Percentiles rank a stretch among this genome's conserved stretches.
phyloP scores from a whole-genome alignment of 2,329 filamentous ascomycete genomes.

The Pseudogymnoascus sp. region DNA sequence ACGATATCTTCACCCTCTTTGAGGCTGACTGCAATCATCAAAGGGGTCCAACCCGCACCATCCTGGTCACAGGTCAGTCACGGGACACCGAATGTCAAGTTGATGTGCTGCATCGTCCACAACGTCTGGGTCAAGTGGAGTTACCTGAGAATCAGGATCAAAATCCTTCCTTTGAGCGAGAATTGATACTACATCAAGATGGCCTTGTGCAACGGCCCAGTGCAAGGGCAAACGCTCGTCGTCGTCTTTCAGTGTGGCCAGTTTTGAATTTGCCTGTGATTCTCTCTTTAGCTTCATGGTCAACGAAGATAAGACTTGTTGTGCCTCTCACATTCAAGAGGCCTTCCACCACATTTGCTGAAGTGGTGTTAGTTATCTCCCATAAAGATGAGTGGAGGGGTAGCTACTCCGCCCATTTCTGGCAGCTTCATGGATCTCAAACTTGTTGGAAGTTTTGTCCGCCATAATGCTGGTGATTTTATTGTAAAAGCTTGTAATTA shows the following conservation, averaged over 20 bases:
- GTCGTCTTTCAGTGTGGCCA: slow-evolving; percentile 65
- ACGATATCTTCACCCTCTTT: slow-evolving; percentile 65
- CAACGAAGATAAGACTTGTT: background rate
- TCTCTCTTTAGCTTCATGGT: background rate
- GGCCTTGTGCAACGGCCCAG: slow-evolving; percentile 86
- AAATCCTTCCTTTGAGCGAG: slow-evolving; percentile 66
- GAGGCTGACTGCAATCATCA: slow-evolving; percentile 75
- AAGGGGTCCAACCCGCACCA: slow-evolving; percentile 70
- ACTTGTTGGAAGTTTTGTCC: slow-evolving; percentile 56
- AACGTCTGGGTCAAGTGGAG: background rate
- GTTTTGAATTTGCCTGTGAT: slow-evolving; percentile 66
- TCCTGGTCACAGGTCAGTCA: slow-evolving; percentile 42
- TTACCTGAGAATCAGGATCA: slow-evolving; percentile 73
- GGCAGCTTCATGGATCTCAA: slow-evolving; percentile 78
- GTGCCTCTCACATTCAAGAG: slow-evolving; percentile 53
- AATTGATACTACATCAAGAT: slow-evolving; percentile 63
- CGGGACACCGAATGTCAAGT: background rate
- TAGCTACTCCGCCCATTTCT: slow-evolving; percentile 72
- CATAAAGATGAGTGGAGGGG: background rate
- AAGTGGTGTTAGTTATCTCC: slow-evolving; percentile 4
- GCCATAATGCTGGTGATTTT: background rate
- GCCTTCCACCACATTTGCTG: slow-evolving; percentile 66
- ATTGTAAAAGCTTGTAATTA: background rate
- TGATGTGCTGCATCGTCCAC: background rate
- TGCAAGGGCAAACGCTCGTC: slow-evolving; percentile 88